Percentiles rank a stretch among this genome's conserved stretches.
phyloP scores from a whole-genome alignment of 2,329 filamentous ascomycete genomes.

The Fusarium sp. region DNA sequence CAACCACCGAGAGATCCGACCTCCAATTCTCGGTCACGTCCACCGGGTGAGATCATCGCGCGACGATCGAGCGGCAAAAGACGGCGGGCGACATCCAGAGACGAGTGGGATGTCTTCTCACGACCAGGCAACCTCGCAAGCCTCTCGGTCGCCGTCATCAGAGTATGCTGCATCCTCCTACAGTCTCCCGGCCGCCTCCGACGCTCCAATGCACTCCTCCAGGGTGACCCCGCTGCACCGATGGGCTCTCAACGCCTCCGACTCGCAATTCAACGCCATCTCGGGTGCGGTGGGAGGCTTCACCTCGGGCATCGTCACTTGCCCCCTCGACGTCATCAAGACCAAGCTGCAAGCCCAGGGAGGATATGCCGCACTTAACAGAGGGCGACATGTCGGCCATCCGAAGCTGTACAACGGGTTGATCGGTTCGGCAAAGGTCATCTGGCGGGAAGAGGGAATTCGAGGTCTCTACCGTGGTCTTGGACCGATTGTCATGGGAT shows the following conservation, averaged over 20 bases:
- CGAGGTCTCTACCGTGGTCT: constrained; percentile 93
- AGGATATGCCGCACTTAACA: constrained; percentile 72
- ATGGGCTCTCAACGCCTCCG: constrained; percentile 68
- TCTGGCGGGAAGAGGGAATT: constrained; percentile 89
- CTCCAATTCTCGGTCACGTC: neutral
- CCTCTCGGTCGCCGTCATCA: constrained; percentile 47
- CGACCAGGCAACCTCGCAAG: constrained; percentile 56
- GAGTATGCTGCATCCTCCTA: constrained; percentile 54
- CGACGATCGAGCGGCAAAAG: constrained; percentile 16
- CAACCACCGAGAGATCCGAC: constrained; percentile 6
- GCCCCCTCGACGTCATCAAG: constrained; percentile 98
- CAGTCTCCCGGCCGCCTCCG: constrained; percentile 48
- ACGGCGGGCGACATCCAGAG: constrained; percentile 15
- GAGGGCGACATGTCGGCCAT: constrained; percentile 61
- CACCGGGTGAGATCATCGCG: constrained; percentile 10
- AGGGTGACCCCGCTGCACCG: constrained; percentile 61
- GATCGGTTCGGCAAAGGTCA: constrained; percentile 85
- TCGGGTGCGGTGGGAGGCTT: constrained; percentile 91
- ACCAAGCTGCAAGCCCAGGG: constrained; percentile 97
- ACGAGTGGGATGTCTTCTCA: constrained; percentile 61
- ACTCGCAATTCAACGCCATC: constrained; percentile 81
- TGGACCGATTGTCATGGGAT: constrained; percentile 93
- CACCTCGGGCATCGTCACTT: constrained; percentile 93
- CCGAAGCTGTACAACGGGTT: constrained; percentile 84
- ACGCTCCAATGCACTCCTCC: constrained; percentile 49